Evolutionary conservation across 2,329 filamentous ascomycete genomes (phyloP), one percentile per base, ranked within the genome.

Genomic region (Penicillium palitans): DNA sequence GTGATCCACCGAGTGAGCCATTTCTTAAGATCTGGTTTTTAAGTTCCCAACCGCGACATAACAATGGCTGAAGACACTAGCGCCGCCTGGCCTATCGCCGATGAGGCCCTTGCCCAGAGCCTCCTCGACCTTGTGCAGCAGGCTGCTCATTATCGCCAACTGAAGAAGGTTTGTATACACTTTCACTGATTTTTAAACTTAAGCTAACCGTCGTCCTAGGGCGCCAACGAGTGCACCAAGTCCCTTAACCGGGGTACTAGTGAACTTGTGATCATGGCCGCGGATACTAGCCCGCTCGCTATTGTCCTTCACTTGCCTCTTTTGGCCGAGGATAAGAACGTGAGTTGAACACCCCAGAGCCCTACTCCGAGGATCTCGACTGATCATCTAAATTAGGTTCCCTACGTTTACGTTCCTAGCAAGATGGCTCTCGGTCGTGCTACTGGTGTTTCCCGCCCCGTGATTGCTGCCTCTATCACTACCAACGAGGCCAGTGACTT

Each of bases 401-500:
- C 85, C 25, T 87, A 91, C 78, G 84, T 91, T 70, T 90, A 86
- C 72, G 84, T 90, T 45, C 87, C 87, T 65, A 84, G 84, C 78
- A 90, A 96, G 86, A 89, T 91, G 70, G 90, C 91, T 55, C 87
- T 96, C 49, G 92, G 92, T 68, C 86, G 93, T 66, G 93, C 93
- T 49, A 95, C 90, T 74, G 93, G 93, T 83, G 93, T 97, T 62
- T 89, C 85, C 72, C 85, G 93, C 59, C 84, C 91, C 56, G 93
- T 98, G 61, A 97, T 98, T 70, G 89, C 91, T 41, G 88, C 87
- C 62, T 88, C 84, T 71, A 96, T 98, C 79, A 97, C 91, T 67
- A 92, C 89, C 78, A 96, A 96, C 84, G 91, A 96, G 80, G 89
- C 89, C 40, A 90, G 86, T 71, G 93, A 97, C 78, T 83, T 98